Percentiles rank a stretch among this genome's conserved stretches.
phyloP scores from a whole-genome alignment of 148 eudicot genomes.

The Heliamphora exappendiculata region DNA sequence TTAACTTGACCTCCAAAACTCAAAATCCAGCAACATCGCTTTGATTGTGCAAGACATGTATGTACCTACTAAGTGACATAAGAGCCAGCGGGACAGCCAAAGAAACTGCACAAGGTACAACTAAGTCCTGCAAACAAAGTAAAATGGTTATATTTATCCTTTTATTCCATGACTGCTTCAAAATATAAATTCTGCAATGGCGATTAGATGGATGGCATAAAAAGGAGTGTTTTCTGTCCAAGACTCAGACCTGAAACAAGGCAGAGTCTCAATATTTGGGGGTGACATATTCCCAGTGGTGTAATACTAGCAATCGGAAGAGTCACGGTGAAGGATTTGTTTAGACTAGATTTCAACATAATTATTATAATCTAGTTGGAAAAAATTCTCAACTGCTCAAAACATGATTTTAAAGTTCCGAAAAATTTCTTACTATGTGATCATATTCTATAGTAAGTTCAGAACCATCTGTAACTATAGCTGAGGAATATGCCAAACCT shows the following conservation, averaged over 20 bases:
- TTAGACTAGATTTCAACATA: neutral
- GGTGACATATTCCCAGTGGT: neutral
- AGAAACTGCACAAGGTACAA: conserved; percentile 67
- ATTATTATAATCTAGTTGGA: neutral
- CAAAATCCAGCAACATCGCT: neutral
- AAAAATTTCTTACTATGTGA: neutral
- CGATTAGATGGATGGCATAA: neutral
- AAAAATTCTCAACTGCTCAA: neutral
- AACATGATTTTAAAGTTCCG: neutral
- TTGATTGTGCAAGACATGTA: conserved; percentile 4
- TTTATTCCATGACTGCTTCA: neutral
- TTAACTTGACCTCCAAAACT: conserved; percentile 3
- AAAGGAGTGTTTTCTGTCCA: neutral
- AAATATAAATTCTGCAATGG: neutral
- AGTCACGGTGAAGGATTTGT: neutral
- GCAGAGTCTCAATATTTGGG: neutral
- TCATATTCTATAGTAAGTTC: neutral
- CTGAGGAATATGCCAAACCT: neutral
- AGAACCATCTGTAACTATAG: neutral
- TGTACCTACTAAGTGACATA: conserved; percentile 83
- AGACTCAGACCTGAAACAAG: conserved; percentile 1
- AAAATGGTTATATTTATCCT: neutral
- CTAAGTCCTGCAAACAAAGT: conserved; percentile 43
- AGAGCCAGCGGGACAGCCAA: conserved; percentile 93
- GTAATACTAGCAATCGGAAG: neutral